Evolutionary conservation across 176 grass and related monocot species (phyloP).

Genomic region (Aechmea fasciata): DNA sequence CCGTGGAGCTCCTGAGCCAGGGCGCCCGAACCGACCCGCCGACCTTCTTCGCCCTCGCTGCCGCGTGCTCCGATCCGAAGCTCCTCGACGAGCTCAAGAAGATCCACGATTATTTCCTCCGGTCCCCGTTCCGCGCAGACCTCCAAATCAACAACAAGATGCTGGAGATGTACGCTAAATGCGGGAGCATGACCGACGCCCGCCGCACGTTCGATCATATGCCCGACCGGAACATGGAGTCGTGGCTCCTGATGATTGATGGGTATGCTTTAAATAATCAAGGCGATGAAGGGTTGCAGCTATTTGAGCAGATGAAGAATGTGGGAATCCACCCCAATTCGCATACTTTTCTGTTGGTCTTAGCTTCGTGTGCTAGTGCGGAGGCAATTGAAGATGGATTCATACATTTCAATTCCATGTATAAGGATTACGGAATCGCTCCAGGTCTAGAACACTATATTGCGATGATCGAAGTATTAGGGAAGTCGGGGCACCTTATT

Average conservation of each 20-base stretch:
- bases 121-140: conserved; percentile 59
- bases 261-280: conserved; percentile 55
- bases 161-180: conserved; percentile 59
- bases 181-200: conserved; percentile 48
- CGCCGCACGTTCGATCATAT: conserved; percentile 75
- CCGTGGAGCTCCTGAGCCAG: conserved; percentile 56
- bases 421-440: conserved; percentile 45
- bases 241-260: conserved; percentile 77
- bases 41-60: conserved; percentile 46
- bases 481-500: conserved; percentile 67
- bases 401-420: conserved; percentile 71
- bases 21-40: conserved; percentile 36
- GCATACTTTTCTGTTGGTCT: conserved; percentile 42
- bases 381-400: conserved; percentile 82
- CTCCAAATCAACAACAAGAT: conserved; percentile 56
- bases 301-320: conserved; percentile 62
- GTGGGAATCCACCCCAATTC: conserved; percentile 26
- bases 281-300: conserved; percentile 49
- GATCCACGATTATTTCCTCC: conserved; percentile 77
- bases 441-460: conserved; percentile 61
- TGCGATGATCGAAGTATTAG: conserved; percentile 58
- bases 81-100: conserved; percentile 61
- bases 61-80: conserved; percentile 43
- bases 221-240: conserved; percentile 66
- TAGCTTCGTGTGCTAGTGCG: conserved; percentile 61